phyloP scores from a whole-genome alignment of 2,329 filamentous ascomycete genomes.

The Colletotrichum tabaci region DNA sequence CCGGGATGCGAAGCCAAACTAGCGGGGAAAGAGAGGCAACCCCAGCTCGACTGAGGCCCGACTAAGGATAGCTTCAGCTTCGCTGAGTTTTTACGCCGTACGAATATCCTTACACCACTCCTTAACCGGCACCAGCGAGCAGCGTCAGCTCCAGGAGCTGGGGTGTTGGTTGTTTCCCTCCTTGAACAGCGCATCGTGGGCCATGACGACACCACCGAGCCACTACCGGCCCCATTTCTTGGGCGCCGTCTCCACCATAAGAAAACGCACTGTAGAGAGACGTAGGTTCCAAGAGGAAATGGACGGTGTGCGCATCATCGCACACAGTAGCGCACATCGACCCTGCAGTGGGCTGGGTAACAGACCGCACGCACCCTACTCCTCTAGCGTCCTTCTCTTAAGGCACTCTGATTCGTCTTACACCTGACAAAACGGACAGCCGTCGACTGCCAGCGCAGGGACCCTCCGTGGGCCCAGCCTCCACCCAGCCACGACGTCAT shows the following conservation, averaged over 20 bases:
- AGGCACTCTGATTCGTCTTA: slow-evolving; percentile 20
- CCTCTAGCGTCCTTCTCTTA: slow-evolving; percentile 4
- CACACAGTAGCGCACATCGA: slow-evolving; percentile 10
- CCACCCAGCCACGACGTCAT: slow-evolving; percentile 32
- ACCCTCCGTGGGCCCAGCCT: slow-evolving; percentile 19
- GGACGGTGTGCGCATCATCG: background rate
- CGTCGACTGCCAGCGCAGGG: slow-evolving; percentile 22
- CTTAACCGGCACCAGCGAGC: background rate
- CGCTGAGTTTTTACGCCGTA: too few relatives aligned
- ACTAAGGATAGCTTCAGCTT: slow-evolving; percentile 4
- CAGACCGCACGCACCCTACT: slow-evolving; percentile 1
- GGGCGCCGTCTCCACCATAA: background rate
- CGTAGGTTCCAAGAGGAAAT: too few relatives aligned
- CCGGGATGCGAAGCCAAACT: slow-evolving; percentile 32
- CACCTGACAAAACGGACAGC: background rate
- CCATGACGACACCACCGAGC: slow-evolving; percentile 42
- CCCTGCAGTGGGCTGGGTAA: slow-evolving; percentile 27
- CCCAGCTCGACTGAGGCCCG: slow-evolving; percentile 14
- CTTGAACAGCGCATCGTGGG: slow-evolving; percentile 37
- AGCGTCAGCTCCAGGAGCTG: background rate
- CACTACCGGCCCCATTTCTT: slow-evolving; percentile 29
- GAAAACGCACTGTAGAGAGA: background rate
- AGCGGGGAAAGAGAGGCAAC: slow-evolving; percentile 21
- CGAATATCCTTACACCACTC: background rate
- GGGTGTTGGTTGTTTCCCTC: slow-evolving; percentile 23